Evolutionary conservation across 2,329 filamentous ascomycete species (phyloP), one percentile per base, ranked within the genome.

Genomic region (Apiospora pterosperma): DNA sequence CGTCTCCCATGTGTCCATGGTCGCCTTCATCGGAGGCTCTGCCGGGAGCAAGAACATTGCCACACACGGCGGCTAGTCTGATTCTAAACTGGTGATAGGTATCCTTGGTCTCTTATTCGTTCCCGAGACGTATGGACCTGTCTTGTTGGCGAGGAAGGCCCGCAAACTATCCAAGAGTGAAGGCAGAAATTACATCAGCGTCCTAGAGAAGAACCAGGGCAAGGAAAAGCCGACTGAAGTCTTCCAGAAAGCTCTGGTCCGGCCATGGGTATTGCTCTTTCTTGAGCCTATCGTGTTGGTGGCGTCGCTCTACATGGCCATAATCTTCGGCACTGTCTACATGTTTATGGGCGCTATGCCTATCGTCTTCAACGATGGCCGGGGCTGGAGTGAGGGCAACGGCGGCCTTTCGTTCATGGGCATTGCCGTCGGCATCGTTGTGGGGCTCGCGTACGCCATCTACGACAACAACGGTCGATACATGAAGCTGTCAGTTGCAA

Each of bases 261-360:
- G 89, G 1, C 89, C 89, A 1, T 90, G 86, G 87, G 76, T 88
- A 41, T 78, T 92, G 5, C 80, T 92, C 1, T 87, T 91, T 78
- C 77, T 77, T 62, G 89, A 92, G 70, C 89, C 89, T 5, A 91
- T 91, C 67, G 87, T 91, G 28, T 74, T 90, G 12, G 78, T 91
- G 11, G 80, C 88, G 5, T 85, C 83, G 7, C 78, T 90, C 31
- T 91, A 91, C 78, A 85, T 88, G 81, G 85, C 87, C 67, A 88
- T 84, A 66, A 76, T 85, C 67, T 85, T 85, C 68, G 82, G 82
- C 25, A 85, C 83, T 0, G 73, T 87, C 4, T 88, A 86, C 72
- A 79, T 86, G 73, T 78, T 83, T 65, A 86, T 86, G 67, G 81
- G 78, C 19, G 84, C 83, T 3, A 86, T 84, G 70, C 84, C 84